Percentiles rank a stretch among this genome's conserved stretches.
These are phyloP conservation scores for Chytriomyces sp. DNA, from an alignment of 192 early-diverging fungal genomes.

Conservation along the genomic window DNA sequence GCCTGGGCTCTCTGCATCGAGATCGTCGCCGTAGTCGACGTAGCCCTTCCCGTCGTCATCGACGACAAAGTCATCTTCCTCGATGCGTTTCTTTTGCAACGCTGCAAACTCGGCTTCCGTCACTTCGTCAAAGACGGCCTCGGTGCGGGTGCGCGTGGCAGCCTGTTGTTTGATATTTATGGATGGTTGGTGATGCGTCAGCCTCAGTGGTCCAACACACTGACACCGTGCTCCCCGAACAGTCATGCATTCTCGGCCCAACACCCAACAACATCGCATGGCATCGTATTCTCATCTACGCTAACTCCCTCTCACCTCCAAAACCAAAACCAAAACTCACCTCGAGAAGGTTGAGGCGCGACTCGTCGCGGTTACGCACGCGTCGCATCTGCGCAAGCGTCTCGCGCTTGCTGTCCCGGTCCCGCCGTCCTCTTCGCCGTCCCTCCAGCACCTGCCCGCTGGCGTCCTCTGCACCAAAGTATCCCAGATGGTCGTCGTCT, in stretches of 20 bases:
- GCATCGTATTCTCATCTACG: too few species aligned
- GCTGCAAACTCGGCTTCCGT: conserved; percentile 32
- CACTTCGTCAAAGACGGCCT: conserved; percentile 36
- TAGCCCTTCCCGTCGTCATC: conserved; percentile 71
- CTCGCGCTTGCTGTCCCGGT: background rate
- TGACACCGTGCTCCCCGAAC: background rate
- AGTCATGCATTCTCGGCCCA: too few species aligned
- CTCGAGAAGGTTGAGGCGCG: background rate
- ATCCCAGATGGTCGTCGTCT: too few species aligned
- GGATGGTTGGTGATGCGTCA: background rate
- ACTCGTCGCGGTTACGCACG: background rate
- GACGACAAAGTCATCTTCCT: conserved; percentile 48
- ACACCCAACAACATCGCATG: too few species aligned
- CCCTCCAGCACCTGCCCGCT: too few species aligned
- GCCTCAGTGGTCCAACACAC: background rate
- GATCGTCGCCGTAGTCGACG: conserved; percentile 57
- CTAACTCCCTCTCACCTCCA: too few species aligned
- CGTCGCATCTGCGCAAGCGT: background rate
- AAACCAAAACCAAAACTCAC: background rate
- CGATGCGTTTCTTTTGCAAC: conserved; percentile 25
- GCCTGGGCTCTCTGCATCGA: conserved; percentile 53
- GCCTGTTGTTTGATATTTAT: too few species aligned
- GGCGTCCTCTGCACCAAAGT: too few species aligned
- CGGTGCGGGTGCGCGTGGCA: too few species aligned
- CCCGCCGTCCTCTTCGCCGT: background rate